Base-by-base conservation (phyloP, 768 basidiomycete genomes). In the Boletus pseudopeckii region DNA sequence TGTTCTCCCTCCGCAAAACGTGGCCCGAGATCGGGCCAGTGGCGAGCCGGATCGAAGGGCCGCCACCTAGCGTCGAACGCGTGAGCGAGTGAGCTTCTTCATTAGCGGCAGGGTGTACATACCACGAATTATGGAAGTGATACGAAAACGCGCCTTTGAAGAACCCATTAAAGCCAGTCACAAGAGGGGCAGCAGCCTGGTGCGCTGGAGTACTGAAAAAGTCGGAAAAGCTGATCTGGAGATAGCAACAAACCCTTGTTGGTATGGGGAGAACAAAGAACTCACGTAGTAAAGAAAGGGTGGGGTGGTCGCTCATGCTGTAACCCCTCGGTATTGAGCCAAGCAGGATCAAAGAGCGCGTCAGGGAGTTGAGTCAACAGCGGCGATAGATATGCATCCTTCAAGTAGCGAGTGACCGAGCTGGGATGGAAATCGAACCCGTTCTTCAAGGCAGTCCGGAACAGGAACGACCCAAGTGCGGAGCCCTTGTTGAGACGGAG, bases 61-160 rank as follows among this genome's bases (percentile, higher is more conserved):
- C 89, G 85, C 94, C 93, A 96, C 93, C 93, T 96, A 61, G 15
- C 33, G 13, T 24, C 17, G 44, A 36, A 39, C 10, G 46, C 30
- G 44, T 59, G 15, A 63, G 37, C 22, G 7, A 18, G 39, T 26
- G 5, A 34, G 1, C 11, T n/a, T 42, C 11, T 30, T 48, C 17
- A 5, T 44, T 10, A 15, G 41, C 7, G 15, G 28, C 2, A 33
- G 14, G 10, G 26, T 17, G 33, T 24, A 65, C 75, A 49, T 48
- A 90, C 91, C 91, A 92, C 72, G 87, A 90, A 66, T 93, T 93
- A 71, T 95, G 93, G 75, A 91, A 97, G 66, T 95, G 92, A 71
- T 96, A 96, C 3, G 90, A 92, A 68, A 89, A 95, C 3, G 92
- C 88, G 26, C 95, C 94, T 62, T 81, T 81, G 80, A 94, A 98